These are phyloP conservation scores for Neurospora discreta DNA, from an alignment of 495 filamentous ascomycete genomes.

Conservation along the genomic window DNA sequence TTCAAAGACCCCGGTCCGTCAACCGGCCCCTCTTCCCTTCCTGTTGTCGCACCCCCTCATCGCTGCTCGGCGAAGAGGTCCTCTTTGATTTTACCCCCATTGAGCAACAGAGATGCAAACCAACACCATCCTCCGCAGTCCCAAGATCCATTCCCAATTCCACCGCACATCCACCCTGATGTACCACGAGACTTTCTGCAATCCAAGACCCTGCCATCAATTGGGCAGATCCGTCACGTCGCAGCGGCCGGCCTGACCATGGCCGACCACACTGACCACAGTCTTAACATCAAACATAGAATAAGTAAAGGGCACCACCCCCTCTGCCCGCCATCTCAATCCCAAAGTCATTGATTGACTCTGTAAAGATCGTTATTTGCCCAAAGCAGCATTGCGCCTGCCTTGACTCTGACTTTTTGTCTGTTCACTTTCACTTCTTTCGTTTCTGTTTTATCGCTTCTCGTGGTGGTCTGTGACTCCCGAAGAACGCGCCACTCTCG, in stretches of 20 bases:
- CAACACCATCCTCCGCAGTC: not conserved
- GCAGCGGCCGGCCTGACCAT: constrained; percentile 13
- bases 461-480: constrained; percentile 2
- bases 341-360: constrained; percentile 10
- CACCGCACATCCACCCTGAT: constrained; percentile 18
- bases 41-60: constrained; percentile 12
- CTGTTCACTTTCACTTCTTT: not conserved
- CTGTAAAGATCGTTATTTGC: constrained; percentile 11
- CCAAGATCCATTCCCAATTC: constrained; percentile 10
- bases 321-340: constrained; percentile 14
- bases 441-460: not conserved
- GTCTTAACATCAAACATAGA: constrained; percentile 16
- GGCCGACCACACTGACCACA: constrained; percentile 2
- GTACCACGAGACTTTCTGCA: constrained; percentile 17
- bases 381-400: constrained; percentile 20
- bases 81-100: not conserved
- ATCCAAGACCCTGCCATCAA: constrained; percentile 6
- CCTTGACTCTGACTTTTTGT: constrained; percentile 2
- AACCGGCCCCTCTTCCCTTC: constrained; percentile 10
- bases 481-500: constrained; percentile 5
- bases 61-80: constrained; percentile 10
- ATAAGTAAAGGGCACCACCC: constrained; percentile 12
- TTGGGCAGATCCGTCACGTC: constrained; percentile 13
- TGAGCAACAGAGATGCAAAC: not conserved
- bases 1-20: constrained; percentile 12